Evolutionary conservation across 2,329 filamentous ascomycete species (phyloP), one percentile per base, ranked within the genome.

Genomic region (Stagonosporopsis chrysanthemi): DNA sequence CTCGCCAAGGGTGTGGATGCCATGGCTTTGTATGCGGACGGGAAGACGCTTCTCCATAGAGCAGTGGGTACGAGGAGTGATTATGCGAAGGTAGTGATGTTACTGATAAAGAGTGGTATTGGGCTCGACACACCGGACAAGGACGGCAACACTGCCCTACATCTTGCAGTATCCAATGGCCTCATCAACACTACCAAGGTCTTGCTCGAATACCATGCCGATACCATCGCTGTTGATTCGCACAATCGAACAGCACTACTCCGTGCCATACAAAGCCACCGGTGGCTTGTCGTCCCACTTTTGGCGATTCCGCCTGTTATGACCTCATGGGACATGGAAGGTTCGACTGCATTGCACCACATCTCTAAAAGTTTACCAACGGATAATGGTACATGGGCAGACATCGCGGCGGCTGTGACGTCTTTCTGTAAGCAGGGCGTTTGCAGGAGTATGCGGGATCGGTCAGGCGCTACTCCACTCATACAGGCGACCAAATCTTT

Each of bases 381-480:
- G 36, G 31, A 52, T 1, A 53, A 70, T 2, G 57, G 60, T 4
- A 66, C 62, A 2, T 75, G 73, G 72, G 49, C 58, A 40, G 64
- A 74, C 22, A 64, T 75, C 17, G 70, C 68, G 14, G 43, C 56
- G 19, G 64, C 68, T 12, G 61, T 56, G 0, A 57, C 39, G 5
- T 60, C 65, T 15, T 74, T 75, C 46, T 75, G 73, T 43, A 67
- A 70, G 38, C 64, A 63, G 31, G 70, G 71, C 31, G 61, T 70
- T 2, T 72, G 72, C 47, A 65, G 72, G 31, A 74, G 66, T 41
- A 72, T 74, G 61, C 68, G 73, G 19, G 69, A 75, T 52, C 58
- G 64, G 36, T 68, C 67, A 4, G 73, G 73, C 7, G 71, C 72
- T 0, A 74, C 72, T 9, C 71, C 73, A 23, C 68, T 75, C n/a